Evolutionary conservation across 257 asterid genomes (phyloP).

Genomic region (Fraxinus cuspidata): DNA sequence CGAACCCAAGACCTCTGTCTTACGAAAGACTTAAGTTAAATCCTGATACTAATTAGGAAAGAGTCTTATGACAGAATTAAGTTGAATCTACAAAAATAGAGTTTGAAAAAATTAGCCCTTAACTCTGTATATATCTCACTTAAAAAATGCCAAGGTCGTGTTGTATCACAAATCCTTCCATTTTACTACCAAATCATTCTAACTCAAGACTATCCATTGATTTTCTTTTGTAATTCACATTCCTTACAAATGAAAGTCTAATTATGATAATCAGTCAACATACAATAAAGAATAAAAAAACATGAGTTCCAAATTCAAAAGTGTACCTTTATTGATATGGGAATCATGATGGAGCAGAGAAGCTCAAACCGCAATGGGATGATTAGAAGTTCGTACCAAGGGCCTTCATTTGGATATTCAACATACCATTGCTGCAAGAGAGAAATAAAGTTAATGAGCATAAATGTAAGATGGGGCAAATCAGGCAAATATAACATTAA

Average conservation of each 20-base stretch:
- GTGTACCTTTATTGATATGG: conserved; percentile 95
- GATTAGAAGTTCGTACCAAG: conserved; percentile 95
- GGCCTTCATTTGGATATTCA: conserved; percentile 88
- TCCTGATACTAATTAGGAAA: too few species aligned
- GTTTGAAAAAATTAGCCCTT: not conserved
- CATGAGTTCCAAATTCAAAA: conserved; percentile 21
- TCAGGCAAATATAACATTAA: not conserved
- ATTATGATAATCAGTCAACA: not conserved
- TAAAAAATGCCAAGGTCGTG: not conserved
- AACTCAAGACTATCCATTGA: not conserved
- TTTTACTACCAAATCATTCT: not conserved
- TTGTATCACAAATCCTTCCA: not conserved
- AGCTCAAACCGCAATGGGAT: conserved; percentile 99
- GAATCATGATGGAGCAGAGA: conserved; percentile 99
- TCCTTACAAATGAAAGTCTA: conserved; percentile 6
- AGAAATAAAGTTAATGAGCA: conserved; percentile 27
- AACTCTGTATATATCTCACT: not conserved
- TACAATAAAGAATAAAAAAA: conserved; percentile 19
- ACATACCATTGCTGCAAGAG: conserved; percentile 93
- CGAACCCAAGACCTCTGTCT: too few species aligned
- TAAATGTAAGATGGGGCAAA: conserved; percentile 19
- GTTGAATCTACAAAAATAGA: too few species aligned
- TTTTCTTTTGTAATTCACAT: conserved; percentile 6
- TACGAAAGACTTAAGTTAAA: too few species aligned
- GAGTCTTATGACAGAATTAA: too few species aligned